Evolutionary conservation across 225 moss, liverwort and hornwort species (phyloP).

Genomic region (Lunularia cruciata): DNA sequence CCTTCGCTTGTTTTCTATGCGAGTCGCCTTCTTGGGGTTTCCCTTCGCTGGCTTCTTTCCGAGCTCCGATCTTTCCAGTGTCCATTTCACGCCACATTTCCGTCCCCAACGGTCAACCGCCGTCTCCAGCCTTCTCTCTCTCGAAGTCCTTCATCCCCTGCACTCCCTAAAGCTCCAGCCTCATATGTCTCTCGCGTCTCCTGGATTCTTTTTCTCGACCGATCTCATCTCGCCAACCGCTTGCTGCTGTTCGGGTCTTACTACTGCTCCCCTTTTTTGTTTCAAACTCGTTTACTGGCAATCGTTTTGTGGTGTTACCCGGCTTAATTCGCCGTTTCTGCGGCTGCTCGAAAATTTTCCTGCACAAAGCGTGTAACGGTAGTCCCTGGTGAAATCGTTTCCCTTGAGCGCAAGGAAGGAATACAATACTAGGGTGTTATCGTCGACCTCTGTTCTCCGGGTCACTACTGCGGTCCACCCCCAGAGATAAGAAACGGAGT

Average conservation of each 20-base stretch:
- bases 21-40: too few species aligned
- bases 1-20: too few species aligned
- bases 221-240: constrained; percentile 31
- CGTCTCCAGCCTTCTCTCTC: constrained; percentile 9
- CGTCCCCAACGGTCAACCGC: constrained; percentile 41
- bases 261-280: neutral
- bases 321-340: neutral
- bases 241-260: neutral
- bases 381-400: too few species aligned
- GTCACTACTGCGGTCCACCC: too few species aligned
- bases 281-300: neutral
- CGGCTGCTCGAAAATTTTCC: too few species aligned
- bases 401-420: too few species aligned
- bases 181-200: constrained; percentile 19
- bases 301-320: neutral
- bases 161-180: constrained; percentile 6
- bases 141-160: neutral
- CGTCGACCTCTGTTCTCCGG: too few species aligned
- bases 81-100: constrained; percentile 6
- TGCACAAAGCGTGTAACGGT: neutral
- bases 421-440: too few species aligned
- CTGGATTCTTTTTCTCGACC: constrained; percentile 38
- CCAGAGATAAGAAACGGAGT: too few species aligned
- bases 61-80: too few species aligned
- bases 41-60: neutral